A percentile compares a stretch with the other conserved stretches of the same genome.
Evolutionary conservation across 257 asterid species (phyloP).

Genomic region (Primulina huaijiensis): DNA sequence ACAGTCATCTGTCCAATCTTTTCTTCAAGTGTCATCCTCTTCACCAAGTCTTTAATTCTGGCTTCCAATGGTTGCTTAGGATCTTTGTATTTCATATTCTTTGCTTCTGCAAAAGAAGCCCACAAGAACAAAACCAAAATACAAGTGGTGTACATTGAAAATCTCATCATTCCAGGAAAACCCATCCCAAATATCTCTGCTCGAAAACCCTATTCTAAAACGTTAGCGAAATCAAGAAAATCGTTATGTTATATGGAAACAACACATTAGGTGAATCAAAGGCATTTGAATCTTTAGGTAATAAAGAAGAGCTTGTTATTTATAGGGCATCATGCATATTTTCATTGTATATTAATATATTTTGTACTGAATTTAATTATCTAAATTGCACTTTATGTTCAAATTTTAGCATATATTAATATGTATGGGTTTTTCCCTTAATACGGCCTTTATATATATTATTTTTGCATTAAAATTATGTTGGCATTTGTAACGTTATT

Average conservation of each 20-base stretch:
- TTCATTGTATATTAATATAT: no score
- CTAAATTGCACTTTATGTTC: background rate
- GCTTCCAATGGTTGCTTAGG: background rate
- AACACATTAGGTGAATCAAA: no score
- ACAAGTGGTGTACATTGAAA: background rate
- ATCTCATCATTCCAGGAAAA: background rate
- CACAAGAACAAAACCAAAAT: background rate
- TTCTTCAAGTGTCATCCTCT: background rate
- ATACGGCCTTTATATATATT: no score
- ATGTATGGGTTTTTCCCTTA: no score
- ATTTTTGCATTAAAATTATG: no score
- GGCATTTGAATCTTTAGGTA: no score
- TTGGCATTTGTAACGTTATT: background rate
- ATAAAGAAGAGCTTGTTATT: no score
- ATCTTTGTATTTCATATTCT: background rate
- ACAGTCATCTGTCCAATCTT: background rate
- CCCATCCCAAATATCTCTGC: no score
- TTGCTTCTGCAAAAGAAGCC: background rate
- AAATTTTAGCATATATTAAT: no score
- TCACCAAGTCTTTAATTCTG: background rate
- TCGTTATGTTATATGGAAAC: background rate
- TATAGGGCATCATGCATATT: no score
- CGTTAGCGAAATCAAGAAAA: no score
- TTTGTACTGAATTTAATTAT: background rate
- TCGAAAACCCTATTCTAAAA: no score